phyloP scores from a whole-genome alignment of 2,329 filamentous ascomycete genomes.

The Aspergillus fumigatus region DNA sequence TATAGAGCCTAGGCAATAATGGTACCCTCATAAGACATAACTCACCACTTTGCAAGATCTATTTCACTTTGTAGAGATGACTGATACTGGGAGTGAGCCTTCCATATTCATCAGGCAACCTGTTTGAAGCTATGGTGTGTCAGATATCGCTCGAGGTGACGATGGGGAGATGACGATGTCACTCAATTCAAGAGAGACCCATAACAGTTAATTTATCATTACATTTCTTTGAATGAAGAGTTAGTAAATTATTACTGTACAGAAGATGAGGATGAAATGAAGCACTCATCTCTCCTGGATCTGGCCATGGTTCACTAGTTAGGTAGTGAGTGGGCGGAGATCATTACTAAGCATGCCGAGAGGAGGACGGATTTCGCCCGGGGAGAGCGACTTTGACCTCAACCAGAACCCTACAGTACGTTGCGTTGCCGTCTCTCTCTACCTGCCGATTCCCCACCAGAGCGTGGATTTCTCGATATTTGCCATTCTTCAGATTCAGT shows the following conservation, averaged over 20 bases:
- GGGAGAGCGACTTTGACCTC: conserved; percentile 33
- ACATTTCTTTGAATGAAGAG: neutral
- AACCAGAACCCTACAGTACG: conserved; percentile 26
- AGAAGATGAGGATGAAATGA: neutral
- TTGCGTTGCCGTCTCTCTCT: conserved; percentile 1
- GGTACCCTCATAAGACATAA: neutral
- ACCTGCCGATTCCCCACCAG: conserved; percentile 4
- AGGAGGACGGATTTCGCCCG: conserved; percentile 35
- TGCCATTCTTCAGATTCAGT: neutral
- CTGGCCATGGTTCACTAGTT: neutral
- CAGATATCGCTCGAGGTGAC: no score
- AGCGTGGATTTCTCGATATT: neutral
- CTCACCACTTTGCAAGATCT: neutral
- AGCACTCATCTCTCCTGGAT: neutral
- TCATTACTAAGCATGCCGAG: conserved; percentile 34
- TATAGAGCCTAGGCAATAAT: neutral
- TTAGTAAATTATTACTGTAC: neutral
- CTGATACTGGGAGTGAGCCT: neutral
- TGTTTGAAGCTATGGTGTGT: neutral
- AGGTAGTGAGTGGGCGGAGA: conserved; percentile 6
- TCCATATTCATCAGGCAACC: neutral
- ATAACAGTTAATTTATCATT: neutral
- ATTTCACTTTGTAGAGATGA: neutral
- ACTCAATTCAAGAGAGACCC: neutral
- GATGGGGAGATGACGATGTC: neutral